phyloP scores from a whole-genome alignment of 495 filamentous ascomycete species.

The Letharia lupina region DNA sequence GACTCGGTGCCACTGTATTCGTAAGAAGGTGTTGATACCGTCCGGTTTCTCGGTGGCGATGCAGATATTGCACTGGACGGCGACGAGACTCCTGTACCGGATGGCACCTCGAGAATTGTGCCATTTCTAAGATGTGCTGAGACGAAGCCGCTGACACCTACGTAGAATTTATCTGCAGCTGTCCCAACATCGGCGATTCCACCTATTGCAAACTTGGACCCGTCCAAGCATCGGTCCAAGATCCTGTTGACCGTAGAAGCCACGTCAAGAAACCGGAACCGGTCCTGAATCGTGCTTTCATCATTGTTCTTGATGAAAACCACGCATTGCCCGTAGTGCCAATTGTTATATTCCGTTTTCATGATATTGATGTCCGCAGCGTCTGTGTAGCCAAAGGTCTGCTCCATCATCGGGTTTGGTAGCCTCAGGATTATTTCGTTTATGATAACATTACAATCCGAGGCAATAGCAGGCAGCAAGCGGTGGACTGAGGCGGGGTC shows the following conservation, averaged over 20 bases:
- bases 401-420: background rate
- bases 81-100: background rate
- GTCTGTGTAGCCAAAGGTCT: constrained; percentile 11
- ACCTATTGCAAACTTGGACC: constrained; percentile 3
- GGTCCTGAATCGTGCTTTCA: background rate
- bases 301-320: background rate
- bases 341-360: background rate
- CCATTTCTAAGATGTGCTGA: background rate
- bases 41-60: background rate
- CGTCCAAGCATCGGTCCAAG: background rate
- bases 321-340: constrained; percentile 2
- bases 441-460: constrained; percentile 12
- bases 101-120: background rate
- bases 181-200: constrained; percentile 5
- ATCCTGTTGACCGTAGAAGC: constrained; percentile 4
- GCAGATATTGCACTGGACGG: background rate
- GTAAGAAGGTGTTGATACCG: background rate
- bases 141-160: background rate
- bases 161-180: background rate
- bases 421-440: constrained; percentile 3
- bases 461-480: background rate
- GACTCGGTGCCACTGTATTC: background rate
- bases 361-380: constrained; percentile 5
- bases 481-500: background rate
- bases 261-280: constrained; percentile 6